These are phyloP conservation scores for Austroboletus niveus DNA, from an alignment of 1,284 basidiomycete genomes.

Conservation along the genomic window DNA sequence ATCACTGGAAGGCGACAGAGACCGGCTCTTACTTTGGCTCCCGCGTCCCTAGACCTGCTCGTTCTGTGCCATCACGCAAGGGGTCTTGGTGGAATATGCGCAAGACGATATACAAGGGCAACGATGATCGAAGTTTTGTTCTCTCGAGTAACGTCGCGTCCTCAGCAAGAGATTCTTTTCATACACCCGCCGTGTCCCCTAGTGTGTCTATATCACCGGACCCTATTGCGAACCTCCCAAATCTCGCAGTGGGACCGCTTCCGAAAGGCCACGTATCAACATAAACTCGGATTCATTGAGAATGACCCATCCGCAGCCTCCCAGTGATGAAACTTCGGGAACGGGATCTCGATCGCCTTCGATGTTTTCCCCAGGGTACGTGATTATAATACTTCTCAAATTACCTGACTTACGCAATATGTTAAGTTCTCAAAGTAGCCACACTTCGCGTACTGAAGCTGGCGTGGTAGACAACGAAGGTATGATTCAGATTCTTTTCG, in stretches of 20 bases:
- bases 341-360: conserved; percentile 7
- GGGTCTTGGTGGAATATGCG: neutral
- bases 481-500: conserved; percentile 1
- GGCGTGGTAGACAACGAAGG: conserved; percentile 11
- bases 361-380: conserved; percentile 12
- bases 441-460: conserved; percentile 14
- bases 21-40: conserved; percentile 19
- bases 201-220: conserved; percentile 9
- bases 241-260: neutral
- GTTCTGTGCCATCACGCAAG: neutral
- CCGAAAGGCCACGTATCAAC: neutral
- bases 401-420: conserved; percentile 1
- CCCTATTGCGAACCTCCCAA: conserved; percentile 3
- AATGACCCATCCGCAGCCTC: neutral
- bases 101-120: neutral
- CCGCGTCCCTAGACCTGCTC: neutral
- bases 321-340: conserved; percentile 13
- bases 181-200: conserved; percentile 16
- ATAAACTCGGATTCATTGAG: neutral
- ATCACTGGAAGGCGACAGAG: conserved; percentile 7
- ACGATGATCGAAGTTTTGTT: neutral
- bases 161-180: conserved; percentile 4
- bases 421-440: conserved; percentile 14
- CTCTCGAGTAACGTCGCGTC: neutral
- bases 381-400: neutral